phyloP scores from a whole-genome alignment of 202 grass and related monocot species.

The Zoysia matrella region DNA sequence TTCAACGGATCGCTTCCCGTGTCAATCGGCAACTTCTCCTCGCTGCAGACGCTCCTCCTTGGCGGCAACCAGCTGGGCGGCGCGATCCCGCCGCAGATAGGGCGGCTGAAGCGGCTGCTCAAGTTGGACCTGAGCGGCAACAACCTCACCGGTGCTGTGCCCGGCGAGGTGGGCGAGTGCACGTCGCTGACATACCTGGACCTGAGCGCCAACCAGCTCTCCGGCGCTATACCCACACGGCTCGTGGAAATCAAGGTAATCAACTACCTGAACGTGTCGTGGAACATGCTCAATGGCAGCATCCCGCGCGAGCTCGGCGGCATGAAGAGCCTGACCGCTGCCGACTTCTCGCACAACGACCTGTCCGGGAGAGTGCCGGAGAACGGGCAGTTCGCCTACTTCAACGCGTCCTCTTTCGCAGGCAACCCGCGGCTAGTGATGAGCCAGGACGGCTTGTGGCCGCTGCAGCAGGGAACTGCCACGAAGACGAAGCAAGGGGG shows the following conservation, averaged over 20 bases:
- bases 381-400: conserved; percentile 59
- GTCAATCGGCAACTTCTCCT: conserved; percentile 72
- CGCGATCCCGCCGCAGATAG: conserved; percentile 57
- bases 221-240: conserved; percentile 49
- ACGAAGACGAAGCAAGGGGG: too few relatives aligned
- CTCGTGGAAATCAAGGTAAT: conserved; percentile 66
- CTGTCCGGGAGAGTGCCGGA: conserved; percentile 69
- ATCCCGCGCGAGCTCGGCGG: conserved; percentile 79
- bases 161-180: conserved; percentile 63
- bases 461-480: too few relatives aligned
- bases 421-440: conserved; percentile 60
- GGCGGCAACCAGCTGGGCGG: conserved; percentile 61
- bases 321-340: conserved; percentile 79
- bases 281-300: conserved; percentile 62
- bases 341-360: conserved; percentile 85
- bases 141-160: conserved; percentile 67
- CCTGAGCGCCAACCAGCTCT: conserved; percentile 72
- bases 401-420: conserved; percentile 51
- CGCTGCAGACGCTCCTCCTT: conserved; percentile 74
- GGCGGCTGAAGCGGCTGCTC: conserved; percentile 57
- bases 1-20: conserved; percentile 61
- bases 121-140: conserved; percentile 92
- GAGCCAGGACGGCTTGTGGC: conserved; percentile 12
- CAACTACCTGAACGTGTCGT: conserved; percentile 87
- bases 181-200: conserved; percentile 79